phyloP scores from a whole-genome alignment of 495 filamentous ascomycete species.

The Trichoderma asperelloides region DNA sequence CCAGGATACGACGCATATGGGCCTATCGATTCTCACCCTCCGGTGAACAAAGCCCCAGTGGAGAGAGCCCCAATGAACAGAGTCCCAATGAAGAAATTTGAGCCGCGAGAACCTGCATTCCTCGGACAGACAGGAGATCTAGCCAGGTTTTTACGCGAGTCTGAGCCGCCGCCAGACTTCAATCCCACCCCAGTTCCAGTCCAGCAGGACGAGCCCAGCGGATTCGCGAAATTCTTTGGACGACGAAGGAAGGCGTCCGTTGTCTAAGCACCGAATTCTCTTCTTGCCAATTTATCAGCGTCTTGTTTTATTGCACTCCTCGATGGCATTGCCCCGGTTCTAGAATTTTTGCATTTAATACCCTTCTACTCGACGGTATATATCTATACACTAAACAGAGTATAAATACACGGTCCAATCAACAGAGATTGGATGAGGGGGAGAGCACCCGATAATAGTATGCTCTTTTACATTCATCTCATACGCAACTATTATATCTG shows the following conservation, averaged over 20 bases:
- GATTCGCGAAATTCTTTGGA: slow-evolving; percentile 6
- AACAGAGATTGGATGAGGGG: not conserved
- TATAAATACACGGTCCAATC: not conserved
- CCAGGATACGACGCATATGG: slow-evolving; percentile 21
- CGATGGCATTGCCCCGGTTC: not conserved
- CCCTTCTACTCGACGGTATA: not conserved
- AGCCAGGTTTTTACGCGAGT: slow-evolving; percentile 71
- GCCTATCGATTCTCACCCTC: slow-evolving; percentile 17
- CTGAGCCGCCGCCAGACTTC: slow-evolving; percentile 52
- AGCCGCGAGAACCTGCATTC: slow-evolving; percentile 40
- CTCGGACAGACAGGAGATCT: slow-evolving; percentile 54
- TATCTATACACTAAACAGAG: not conserved
- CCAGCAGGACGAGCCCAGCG: not conserved
- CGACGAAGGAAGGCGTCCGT: not conserved
- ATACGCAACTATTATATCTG: not conserved
- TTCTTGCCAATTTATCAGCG: not conserved
- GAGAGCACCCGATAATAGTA: not conserved
- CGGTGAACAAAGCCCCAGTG: not conserved
- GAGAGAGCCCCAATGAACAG: slow-evolving; percentile 15
- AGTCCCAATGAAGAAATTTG: slow-evolving; percentile 43
- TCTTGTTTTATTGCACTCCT: not conserved
- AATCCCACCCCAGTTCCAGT: not conserved
- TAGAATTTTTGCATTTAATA: not conserved
- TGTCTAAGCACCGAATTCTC: not conserved
- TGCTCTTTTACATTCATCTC: not conserved